Conservation (phyloP, 2,329 filamentous ascomycete species). For the Scytalidium lignicola region DNA sequence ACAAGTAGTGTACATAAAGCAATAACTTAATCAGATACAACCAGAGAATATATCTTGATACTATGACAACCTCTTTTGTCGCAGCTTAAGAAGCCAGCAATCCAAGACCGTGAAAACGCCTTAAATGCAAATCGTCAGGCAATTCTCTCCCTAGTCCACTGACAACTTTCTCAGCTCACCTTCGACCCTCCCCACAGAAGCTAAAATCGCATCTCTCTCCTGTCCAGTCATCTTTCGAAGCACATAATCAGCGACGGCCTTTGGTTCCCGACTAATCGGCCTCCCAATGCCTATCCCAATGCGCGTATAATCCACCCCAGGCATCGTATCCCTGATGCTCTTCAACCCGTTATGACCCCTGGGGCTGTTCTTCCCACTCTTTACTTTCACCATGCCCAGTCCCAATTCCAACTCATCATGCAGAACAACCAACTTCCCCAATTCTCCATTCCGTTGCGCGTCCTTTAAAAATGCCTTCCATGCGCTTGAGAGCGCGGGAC, state of each 20-base stretch:
- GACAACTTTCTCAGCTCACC: conserved; percentile 20
- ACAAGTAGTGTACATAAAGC: neutral
- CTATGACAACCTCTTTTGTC: neutral
- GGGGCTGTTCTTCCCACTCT: conserved; percentile 57
- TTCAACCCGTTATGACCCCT: conserved; percentile 73
- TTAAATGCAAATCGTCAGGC: too few species aligned
- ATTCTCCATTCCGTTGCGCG: conserved; percentile 29
- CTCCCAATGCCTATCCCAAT: conserved; percentile 86
- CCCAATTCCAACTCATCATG: conserved; percentile 83
- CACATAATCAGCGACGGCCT: conserved; percentile 72
- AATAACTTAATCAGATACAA: neutral
- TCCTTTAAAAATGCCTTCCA: conserved; percentile 53
- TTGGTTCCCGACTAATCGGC: conserved; percentile 61
- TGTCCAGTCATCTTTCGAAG: conserved; percentile 39
- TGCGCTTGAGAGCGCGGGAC: conserved; percentile 61
- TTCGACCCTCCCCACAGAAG: conserved; percentile 18
- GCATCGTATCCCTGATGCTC: conserved; percentile 52
- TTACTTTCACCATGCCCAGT: conserved; percentile 62
- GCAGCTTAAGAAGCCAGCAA: too few species aligned
- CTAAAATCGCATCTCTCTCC: conserved; percentile 24
- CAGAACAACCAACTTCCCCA: conserved; percentile 63
- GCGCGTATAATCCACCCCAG: conserved; percentile 41
- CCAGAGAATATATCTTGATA: neutral
- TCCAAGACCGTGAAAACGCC: too few species aligned
- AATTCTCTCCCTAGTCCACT: neutral